Percentiles rank a stretch among this genome's conserved stretches.
phyloP scores from a whole-genome alignment of 768 basidiomycete species.

The Mycena maculata region DNA sequence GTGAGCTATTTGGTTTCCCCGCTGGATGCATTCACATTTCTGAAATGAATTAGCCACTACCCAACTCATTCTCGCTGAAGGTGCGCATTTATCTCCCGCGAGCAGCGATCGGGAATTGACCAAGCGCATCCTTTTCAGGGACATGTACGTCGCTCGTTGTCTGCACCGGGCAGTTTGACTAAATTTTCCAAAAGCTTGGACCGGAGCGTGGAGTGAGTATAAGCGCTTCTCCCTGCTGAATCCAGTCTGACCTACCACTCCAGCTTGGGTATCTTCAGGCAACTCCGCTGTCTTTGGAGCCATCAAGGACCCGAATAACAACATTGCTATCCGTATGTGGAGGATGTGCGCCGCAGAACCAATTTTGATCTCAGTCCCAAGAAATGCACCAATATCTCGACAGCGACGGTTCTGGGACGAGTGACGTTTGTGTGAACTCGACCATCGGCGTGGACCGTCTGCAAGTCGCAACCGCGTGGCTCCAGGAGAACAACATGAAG shows the following conservation, averaged over 20 bases:
- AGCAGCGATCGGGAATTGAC: neutral
- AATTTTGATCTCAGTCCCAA: conserved; percentile 32
- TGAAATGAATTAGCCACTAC: conserved; percentile 55
- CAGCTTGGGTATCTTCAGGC: conserved; percentile 69
- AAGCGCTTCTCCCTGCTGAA: no score
- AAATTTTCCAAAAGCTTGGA: conserved; percentile 52
- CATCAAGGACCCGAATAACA: conserved; percentile 71
- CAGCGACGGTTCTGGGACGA: conserved; percentile 70
- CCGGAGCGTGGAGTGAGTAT: conserved; percentile 67
- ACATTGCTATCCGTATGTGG: conserved; percentile 63
- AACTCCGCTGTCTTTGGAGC: conserved; percentile 63
- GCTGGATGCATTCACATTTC: neutral
- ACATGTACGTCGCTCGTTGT: conserved; percentile 28
- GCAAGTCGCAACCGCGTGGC: conserved; percentile 66
- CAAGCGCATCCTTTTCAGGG: conserved; percentile 18
- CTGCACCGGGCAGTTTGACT: neutral
- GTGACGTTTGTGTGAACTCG: conserved; percentile 62
- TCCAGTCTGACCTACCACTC: conserved; percentile 11
- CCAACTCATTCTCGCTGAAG: conserved; percentile 62
- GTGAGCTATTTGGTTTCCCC: neutral
- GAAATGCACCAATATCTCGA: conserved; percentile 82
- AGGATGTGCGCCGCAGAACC: neutral
- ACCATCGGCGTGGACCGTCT: conserved; percentile 72
- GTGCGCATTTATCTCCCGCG: conserved; percentile 25
- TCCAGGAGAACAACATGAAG: conserved; percentile 67